Evolutionary conservation across 2,329 filamentous ascomycete genomes (phyloP).

Genomic region (Diaporthe destruens): DNA sequence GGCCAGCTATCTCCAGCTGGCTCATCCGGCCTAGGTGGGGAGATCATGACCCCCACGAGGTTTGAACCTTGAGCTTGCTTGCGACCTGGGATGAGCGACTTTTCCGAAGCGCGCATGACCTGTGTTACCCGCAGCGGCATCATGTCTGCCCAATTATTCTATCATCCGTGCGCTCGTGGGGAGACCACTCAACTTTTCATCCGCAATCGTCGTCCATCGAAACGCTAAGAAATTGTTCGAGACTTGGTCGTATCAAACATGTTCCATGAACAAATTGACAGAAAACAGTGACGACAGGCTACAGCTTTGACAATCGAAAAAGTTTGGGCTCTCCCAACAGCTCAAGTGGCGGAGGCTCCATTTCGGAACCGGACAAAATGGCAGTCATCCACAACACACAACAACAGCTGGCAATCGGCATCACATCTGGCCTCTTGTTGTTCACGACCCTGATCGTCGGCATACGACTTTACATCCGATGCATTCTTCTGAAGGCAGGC

Average conservation of each 20-base stretch:
- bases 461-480: slow-evolving; percentile 33
- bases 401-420: slow-evolving; percentile 24
- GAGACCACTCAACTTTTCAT: too few relatives aligned
- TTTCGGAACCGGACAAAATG: not conserved
- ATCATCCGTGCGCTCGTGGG: not conserved
- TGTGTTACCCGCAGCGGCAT: not conserved
- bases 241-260: too few relatives aligned
- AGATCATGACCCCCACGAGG: slow-evolving; percentile 1
- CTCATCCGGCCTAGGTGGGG: not conserved
- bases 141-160: not conserved
- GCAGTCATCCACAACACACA: slow-evolving; percentile 21
- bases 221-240: not conserved
- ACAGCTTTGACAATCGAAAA: not conserved
- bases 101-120: not conserved
- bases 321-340: not conserved
- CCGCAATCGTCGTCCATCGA: not conserved
- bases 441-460: slow-evolving; percentile 20
- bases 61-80: slow-evolving; percentile 26
- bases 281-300: too few relatives aligned
- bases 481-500: slow-evolving; percentile 26
- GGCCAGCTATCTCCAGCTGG: not conserved
- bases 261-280: not conserved
- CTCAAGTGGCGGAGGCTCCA: not conserved
- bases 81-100: slow-evolving; percentile 15
- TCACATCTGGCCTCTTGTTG: slow-evolving; percentile 19